Conservation (phyloP, 306 rosid species). For the Pterocarpus santalinus region DNA sequence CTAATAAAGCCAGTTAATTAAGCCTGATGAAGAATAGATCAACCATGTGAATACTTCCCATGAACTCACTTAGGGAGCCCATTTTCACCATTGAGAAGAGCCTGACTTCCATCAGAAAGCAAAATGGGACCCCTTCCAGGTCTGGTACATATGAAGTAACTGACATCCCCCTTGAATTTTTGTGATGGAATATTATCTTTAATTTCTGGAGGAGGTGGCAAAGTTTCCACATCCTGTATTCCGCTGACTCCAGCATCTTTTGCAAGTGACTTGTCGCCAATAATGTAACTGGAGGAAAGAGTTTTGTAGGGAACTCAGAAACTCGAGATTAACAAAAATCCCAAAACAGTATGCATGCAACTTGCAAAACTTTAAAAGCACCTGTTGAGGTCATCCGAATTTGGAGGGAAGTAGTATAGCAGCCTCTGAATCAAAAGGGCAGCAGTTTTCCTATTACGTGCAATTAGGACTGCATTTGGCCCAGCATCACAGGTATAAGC, state of each 20-base stretch:
- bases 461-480: conserved; percentile 92
- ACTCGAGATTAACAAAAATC: conserved; percentile 44
- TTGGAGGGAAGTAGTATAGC: conserved; percentile 93
- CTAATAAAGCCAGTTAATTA: conserved; percentile 23
- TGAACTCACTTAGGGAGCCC: conserved; percentile 78
- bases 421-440: conserved; percentile 83
- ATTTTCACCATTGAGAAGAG: conserved; percentile 79
- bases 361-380: conserved; percentile 46
- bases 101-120: conserved; percentile 73
- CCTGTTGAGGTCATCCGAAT: conserved; percentile 81
- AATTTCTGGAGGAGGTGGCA: conserved; percentile 83
- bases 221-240: conserved; percentile 66
- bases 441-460: conserved; percentile 86
- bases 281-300: conserved; percentile 68
- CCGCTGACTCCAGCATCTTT: conserved; percentile 80
- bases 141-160: conserved; percentile 95
- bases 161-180: conserved; percentile 83
- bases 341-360: conserved; percentile 35
- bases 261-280: conserved; percentile 87
- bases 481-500: conserved; percentile 99
- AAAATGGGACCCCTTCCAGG: conserved; percentile 95
- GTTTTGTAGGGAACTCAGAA: conserved; percentile 35
- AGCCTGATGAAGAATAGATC: conserved; percentile 45
- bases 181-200: conserved; percentile 74
- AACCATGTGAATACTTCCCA: conserved; percentile 28